Evolutionary conservation across 108 stramenopile species (phyloP), one percentile per base, ranked within the genome.

Genomic region (Mayamaea pseudoterrestris): DNA sequence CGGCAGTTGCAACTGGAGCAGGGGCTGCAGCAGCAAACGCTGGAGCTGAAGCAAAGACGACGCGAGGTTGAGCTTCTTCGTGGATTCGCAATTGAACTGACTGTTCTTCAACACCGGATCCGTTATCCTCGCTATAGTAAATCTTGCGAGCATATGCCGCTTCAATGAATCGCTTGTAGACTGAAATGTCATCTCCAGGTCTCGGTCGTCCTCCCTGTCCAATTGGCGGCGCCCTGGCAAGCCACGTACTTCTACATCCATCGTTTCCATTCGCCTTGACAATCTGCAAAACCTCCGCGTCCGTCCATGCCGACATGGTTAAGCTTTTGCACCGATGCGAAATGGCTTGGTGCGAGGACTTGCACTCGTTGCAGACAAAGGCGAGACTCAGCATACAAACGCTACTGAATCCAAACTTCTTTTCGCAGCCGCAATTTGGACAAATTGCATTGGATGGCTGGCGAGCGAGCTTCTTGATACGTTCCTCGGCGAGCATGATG

Each of bases 321-420:
- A 92, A 47, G 5, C 78, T 80, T 53, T 96, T 96, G 71, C 90
- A 92, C 48, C 90, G 85, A 50, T 96, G 95, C 26, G 68, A 71
- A 13, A 86, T 70, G 25, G 92, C 88, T 61, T 92, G 90, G 55
- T 96, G 95, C 7, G 76, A 69, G 0, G 78, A 56, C 67, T 96
- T 96, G 75, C 95, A 96, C 13, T 63, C 41, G 53, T 91, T 80
- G 68, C 95, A 96, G 5, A 96, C 84, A 62, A 93, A 96, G 41
- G 92, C 93, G 26, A 55, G 53, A 61, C 65, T 93, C 70, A 90
- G 93, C 50, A 96, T 89, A 68, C 92, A 93, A 18, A 96, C 69
- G 16, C 80, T 85, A 28, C 61, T 58, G 60, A 80, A 88, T 25
- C 90, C 90, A 66, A 78, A 83, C 60, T 83, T 77, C 45, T 77